phyloP scores from a whole-genome alignment of 108 stramenopile genomes.

The Fragilariopsis cylindrus region DNA sequence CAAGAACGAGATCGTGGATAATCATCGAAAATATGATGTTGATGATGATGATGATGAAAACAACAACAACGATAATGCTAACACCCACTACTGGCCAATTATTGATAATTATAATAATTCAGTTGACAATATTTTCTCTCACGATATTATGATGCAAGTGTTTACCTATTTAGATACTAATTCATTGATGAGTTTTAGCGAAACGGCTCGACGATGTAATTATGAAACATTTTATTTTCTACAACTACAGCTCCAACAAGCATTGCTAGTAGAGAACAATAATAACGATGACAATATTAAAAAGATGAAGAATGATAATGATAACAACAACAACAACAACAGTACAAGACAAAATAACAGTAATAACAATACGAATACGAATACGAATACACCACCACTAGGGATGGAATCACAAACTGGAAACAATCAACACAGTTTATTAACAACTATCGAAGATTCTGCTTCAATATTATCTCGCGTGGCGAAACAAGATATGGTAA shows the following conservation, averaged over 20 bases:
- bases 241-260: constrained; percentile 74
- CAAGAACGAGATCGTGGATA: constrained; percentile 4
- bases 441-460: constrained; percentile 42
- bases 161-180: constrained; percentile 62
- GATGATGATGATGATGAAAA: too few relatives aligned
- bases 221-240: constrained; percentile 78
- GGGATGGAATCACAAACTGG: background rate
- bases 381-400: too few relatives aligned
- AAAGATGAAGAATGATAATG: background rate
- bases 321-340: too few relatives aligned
- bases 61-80: too few relatives aligned
- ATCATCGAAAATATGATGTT: background rate
- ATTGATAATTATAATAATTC: background rate
- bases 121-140: constrained; percentile 48
- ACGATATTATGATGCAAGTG: constrained; percentile 77
- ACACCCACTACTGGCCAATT: background rate
- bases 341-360: background rate
- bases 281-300: constrained; percentile 4
- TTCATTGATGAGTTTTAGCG: constrained; percentile 64
- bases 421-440: background rate
- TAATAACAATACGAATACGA: too few relatives aligned
- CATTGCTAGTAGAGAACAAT: constrained; percentile 35
- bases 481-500: constrained; percentile 40
- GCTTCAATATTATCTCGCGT: constrained; percentile 52
- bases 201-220: constrained; percentile 65